Base-by-base conservation (phyloP, 805 yeast genomes). In the Lachancea meyersii region DNA sequence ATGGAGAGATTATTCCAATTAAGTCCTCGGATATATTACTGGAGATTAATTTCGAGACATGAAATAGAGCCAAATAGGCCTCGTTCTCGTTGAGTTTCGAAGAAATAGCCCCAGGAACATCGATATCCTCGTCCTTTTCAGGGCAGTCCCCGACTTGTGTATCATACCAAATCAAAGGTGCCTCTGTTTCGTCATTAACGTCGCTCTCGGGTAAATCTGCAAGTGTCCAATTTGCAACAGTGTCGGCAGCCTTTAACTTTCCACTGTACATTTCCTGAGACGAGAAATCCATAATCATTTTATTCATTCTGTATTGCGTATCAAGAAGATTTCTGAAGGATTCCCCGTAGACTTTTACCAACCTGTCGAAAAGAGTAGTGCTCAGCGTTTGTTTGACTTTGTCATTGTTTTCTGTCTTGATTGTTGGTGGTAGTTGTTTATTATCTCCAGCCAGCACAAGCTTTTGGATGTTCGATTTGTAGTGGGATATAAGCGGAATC, bases 391-490 rank as follows among this genome's bases (percentile, higher is more conserved):
- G 62, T 26, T 74, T 73, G 2, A 73, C 68, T 5, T 64, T 60
- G 5, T 55, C 49, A 51, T 71, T 58, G 38, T 70, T 63, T 41
- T 64, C 65, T 0, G 82, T 70, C 54, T 88, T 88, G 13, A 91
- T 74, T 0, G 96, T 86, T 2, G 98, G 97, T 0, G 97, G 91
- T 24, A 91, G 68, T 61, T 91, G 98, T 65, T 79, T 79, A 55
- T 89, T 83, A 58, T 91, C 98, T 40, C 98, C 98, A 0, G 97
- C 97, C 19, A 91, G 72, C 1, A 91, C 76, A 19, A 91, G 60
- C 41, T 79, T 72, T 27, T 71, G 70, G 32, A 77, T 61, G 31
- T 60, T 46, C 18, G 71, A 66, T 7, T 77, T 72, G 11, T 72
- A 63, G 53, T 85, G 91, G 30, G 75, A 73, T 3, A 87, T 70